Base-by-base conservation (phyloP, 73 alveolate genomes). In the Symbiodinium natans region DNA sequence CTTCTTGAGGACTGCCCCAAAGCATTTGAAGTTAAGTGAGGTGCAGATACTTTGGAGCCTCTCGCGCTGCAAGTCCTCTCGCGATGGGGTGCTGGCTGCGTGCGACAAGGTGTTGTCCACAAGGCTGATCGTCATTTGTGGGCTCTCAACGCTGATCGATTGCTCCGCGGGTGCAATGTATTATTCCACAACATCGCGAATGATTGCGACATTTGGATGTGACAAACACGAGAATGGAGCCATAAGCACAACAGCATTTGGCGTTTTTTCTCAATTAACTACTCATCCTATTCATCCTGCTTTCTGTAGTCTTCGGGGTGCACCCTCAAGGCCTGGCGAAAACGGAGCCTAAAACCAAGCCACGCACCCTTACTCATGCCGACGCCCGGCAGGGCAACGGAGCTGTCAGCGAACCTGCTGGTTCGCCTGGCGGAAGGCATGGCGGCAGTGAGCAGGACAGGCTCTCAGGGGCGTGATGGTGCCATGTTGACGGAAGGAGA, bases 21-120 rank as follows among this genome's bases (percentile, higher is more conserved):
- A 17, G 29, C 68, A 46, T 46, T 6, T 46, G 59, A 6, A 46
- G 59, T 46, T 9, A 46, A 46, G 42, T 38, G 29, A 90, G 97
- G 97, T 77, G 38, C 97, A 90, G 54, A 68, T 90, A 87, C 77
- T 90, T 90, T 90, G 97, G 97, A 90, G 97, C 88, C 77, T 56
- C 40, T 68, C 97, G 39, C 87, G 97, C 1, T 90, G 97, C 54
- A 39, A 87, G 17, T 39, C 36, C 36, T 10, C 75, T 6, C 85
- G 95, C 13, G 86, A 40, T 40, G 86, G 68, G 43, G 97, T 73
- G 17, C 77, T 90, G 10, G 27, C 75, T 68, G 52, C n/a, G 13
- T 84, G 88, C 15, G 97, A 90, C 19, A 40, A 52, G 40, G 52
- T 27, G 15, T 85, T 90, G 77, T 29, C 82, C 23, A 13, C 83